phyloP scores from a whole-genome alignment of 331 rosid species.

The Erythrophleum ivorense region DNA sequence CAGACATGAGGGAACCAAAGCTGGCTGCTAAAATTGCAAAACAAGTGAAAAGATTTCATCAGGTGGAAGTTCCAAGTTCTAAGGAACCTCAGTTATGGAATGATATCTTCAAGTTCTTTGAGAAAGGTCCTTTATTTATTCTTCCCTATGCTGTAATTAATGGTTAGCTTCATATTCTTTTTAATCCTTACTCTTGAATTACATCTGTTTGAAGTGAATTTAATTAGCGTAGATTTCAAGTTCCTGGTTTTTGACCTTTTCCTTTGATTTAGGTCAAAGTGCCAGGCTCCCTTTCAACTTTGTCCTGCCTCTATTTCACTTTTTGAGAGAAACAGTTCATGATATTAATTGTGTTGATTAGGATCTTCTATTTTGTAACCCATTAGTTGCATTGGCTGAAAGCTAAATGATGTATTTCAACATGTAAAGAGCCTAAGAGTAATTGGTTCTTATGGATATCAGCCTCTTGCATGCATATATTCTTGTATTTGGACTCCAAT shows the following conservation, averaged over 20 bases:
- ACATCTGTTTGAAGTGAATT: slow-evolving; percentile 27
- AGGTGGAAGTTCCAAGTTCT: slow-evolving; percentile 81
- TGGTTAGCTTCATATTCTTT: slow-evolving; percentile 4
- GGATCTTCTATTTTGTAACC: not conserved
- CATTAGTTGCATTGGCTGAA: not conserved
- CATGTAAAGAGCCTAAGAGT: not conserved
- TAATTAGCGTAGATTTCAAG: slow-evolving; percentile 17
- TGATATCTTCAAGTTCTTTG: slow-evolving; percentile 74
- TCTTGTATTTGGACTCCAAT: slow-evolving; percentile 17
- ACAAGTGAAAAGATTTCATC: slow-evolving; percentile 70
- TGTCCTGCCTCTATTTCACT: not conserved
- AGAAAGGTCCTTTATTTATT: slow-evolving; percentile 61
- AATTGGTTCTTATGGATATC: not conserved
- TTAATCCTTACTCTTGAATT: not conserved
- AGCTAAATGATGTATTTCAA: slow-evolving; percentile 1
- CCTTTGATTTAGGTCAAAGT: slow-evolving; percentile 2
- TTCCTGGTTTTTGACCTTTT: not conserved
- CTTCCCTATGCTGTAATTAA: slow-evolving; percentile 16
- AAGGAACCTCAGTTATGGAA: slow-evolving; percentile 91
- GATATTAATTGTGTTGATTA: not conserved
- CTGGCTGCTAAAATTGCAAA: slow-evolving; percentile 81
- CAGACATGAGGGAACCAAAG: slow-evolving; percentile 84
- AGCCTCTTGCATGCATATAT: slow-evolving; percentile 13
- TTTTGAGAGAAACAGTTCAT: slow-evolving; percentile 4
- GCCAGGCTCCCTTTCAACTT: slow-evolving; percentile 20